These are phyloP conservation scores for Inga leiocalycina DNA, from an alignment of 306 rosid species.

Conservation along the genomic window DNA sequence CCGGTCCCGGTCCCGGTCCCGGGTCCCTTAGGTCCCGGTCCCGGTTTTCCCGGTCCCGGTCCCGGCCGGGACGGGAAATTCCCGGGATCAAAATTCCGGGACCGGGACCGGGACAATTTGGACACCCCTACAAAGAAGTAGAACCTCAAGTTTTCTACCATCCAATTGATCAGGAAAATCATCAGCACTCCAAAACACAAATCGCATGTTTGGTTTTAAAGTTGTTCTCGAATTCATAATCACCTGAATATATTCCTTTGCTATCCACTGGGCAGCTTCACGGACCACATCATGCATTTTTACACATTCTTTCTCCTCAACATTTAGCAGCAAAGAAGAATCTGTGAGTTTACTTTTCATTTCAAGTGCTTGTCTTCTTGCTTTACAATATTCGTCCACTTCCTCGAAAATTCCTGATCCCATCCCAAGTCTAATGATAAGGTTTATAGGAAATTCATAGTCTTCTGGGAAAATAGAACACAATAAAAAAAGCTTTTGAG, in stretches of 20 bases:
- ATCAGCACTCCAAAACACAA: neutral
- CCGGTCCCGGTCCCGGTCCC: no score
- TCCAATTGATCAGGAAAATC: neutral
- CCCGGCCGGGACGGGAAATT: no score
- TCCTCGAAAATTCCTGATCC: neutral
- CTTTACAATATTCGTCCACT: neutral
- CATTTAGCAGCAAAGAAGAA: neutral
- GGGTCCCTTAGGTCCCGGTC: no score
- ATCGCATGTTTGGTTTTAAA: neutral
- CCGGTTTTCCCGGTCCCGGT: no score
- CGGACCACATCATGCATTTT: neutral
- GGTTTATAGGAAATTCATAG: neutral
- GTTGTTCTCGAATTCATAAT: neutral
- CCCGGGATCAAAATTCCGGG: no score
- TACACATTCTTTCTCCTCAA: neutral
- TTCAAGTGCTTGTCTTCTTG: neutral
- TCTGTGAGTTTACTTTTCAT: neutral
- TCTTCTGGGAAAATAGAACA: constrained; percentile 38
- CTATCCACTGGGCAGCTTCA: neutral
- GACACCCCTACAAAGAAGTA: accelerated
- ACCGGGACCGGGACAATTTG: no score
- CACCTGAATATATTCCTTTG: neutral
- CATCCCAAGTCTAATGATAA: neutral
- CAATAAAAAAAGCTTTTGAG: constrained; percentile 20
- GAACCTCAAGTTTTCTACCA: constrained; percentile 17